Evolutionary conservation across 208 protist genomes (phyloP), one percentile per base, ranked within the genome.

Genomic region (Trypanosoma cruzi): DNA sequence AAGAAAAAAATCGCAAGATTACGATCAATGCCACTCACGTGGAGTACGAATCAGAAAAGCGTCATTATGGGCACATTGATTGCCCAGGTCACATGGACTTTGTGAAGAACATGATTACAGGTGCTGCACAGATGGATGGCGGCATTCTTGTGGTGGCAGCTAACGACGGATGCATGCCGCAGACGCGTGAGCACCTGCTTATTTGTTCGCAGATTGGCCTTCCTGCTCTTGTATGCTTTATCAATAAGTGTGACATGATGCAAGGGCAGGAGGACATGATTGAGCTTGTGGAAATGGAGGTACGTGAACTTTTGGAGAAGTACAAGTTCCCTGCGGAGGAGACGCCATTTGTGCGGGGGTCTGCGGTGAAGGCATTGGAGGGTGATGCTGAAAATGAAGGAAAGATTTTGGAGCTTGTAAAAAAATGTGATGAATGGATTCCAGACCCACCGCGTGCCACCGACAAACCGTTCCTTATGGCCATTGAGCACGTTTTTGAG

Each of bases 91-190:
- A 99, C 73, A 88, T 98, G 71, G 99, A 99, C 86, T 99, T 99
- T 90, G 98, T 99, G 71, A 99, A 99, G 85, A 99, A 99, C 93
- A 99, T 99, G 98, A 99, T 99, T 81, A 98, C 98, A 62, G 99
- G 99, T 75, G 98, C 98, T 54, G 97, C 98, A 42, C 98, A 99
- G 81, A 97, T 97, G 92, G 92, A 97, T 70, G 92, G 90, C 54
- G 89, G 89, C 37, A 97, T 97, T 66, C 87, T 97, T 60, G 92
- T 97, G 52, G 91, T 97, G 58, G 87, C 91, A 0, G 92, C 93
- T 37, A 98, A 94, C 54, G 97, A 98, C 69, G 96, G 97, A 57
- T 96, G 98, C 53, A 99, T 99, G 98, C 98, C 98, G 32, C 98
- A 99, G 85, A 99, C 99, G n/a, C 89, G 97, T 53, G 99, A 99